Evolutionary conservation across 1,139 yeast species (phyloP), one percentile per base, ranked within the genome.

Genomic region (Arxiozyma slooffiae): DNA sequence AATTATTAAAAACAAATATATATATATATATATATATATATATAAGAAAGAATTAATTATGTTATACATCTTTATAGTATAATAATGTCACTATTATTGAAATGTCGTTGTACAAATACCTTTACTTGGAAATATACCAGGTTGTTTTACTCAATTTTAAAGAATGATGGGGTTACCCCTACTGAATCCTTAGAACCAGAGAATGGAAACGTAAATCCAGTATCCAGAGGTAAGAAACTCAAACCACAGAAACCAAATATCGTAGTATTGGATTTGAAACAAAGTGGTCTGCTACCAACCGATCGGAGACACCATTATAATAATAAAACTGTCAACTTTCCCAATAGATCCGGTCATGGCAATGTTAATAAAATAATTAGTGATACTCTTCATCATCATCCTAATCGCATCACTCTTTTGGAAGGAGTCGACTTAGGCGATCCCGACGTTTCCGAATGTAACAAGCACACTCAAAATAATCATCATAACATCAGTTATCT

Each of bases 361-460:
- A 30, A 30, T 30, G 7, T 23, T 7, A 23, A 7, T 23, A 23
- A 23, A 6, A 23, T 6, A 6, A 23, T 7, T 23, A 23, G 7
- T 23, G 6, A 30, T 8, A 30, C 3, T 7, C 7, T 8, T 26
- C 7, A 4, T 26, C 30, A 26, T 7, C 9, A 26, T 26, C 9
- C 30, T 26, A 26, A 26, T 14, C 44, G 43, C 7, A 44, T 58
- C 8, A 56, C 64, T 2, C 55, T 60, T 17, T 51, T 64, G 30
- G 63, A 63, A 44, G 67, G 67, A 38, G 55, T 63, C 7, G 67
- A 62, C 26, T 38, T 62, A 14, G 61, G 57, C 42, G 46, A 44
- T 16, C 16, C 38, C 4, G 40, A n/a, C n/a, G n/a, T n/a, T n/a
- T n/a, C n/a, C n/a, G n/a, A n/a, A n/a, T n/a, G n/a, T 11, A 30